Conservation (phyloP, 192 early-diverging fungal genomes). For the Phycomyces blakesleeanus region DNA sequence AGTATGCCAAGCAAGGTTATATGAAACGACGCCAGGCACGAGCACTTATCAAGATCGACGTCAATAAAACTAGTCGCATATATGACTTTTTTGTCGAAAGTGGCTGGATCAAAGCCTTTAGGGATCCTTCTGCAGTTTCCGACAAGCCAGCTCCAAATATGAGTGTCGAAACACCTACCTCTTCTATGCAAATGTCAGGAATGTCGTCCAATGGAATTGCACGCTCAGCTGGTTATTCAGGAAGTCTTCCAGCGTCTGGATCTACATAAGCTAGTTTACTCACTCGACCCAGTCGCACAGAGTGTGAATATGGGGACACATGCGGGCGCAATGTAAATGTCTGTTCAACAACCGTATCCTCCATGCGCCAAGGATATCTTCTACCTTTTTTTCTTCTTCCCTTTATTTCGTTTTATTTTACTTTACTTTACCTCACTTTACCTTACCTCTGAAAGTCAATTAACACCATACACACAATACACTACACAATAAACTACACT, state of each 20-base stretch:
- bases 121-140: conserved; percentile 15
- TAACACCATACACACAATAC: too few relatives aligned
- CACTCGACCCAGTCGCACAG: background rate
- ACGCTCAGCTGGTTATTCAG: too few relatives aligned
- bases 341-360: background rate
- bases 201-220: conserved; percentile 5
- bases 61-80: conserved; percentile 79
- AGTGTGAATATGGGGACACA: background rate
- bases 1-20: conserved; percentile 69
- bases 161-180: background rate
- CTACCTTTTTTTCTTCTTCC: background rate
- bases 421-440: background rate
- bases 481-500: too few relatives aligned
- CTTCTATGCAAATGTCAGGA: too few relatives aligned
- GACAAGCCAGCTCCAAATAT: background rate
- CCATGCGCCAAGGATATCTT: background rate
- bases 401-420: conserved; percentile 3
- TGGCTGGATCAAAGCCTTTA: conserved; percentile 80
- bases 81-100: conserved; percentile 92
- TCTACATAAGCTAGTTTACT: too few relatives aligned
- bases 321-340: conserved; percentile 1
- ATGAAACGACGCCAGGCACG: conserved; percentile 75
- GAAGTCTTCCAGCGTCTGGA: too few relatives aligned
- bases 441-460: background rate
- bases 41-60: conserved; percentile 91